phyloP scores from a whole-genome alignment of 2,329 filamentous ascomycete genomes.

The Cladosporium sp. region DNA sequence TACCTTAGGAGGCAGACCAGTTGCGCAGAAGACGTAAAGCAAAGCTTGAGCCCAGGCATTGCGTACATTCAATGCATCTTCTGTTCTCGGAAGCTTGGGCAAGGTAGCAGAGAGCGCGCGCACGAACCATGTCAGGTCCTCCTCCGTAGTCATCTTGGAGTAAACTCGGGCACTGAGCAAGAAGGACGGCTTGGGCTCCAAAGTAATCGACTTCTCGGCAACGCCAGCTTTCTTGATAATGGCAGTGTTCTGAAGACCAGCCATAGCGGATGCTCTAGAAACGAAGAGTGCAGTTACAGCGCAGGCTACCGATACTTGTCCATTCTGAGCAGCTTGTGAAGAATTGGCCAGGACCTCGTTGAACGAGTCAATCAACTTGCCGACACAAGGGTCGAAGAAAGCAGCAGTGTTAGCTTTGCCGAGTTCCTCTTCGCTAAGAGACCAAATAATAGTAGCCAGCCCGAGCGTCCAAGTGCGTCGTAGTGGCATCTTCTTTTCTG shows the following conservation, averaged over 20 bases:
- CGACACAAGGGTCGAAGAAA: slow-evolving; percentile 48
- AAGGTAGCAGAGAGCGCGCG: slow-evolving; percentile 64
- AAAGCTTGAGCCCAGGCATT: slow-evolving; percentile 72
- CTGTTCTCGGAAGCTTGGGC: slow-evolving; percentile 49
- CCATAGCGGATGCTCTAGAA: slow-evolving; percentile 49
- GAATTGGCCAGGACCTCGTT: slow-evolving; percentile 76
- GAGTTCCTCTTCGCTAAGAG: slow-evolving; percentile 46
- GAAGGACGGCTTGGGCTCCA: slow-evolving; percentile 81
- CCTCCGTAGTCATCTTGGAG: slow-evolving; percentile 67
- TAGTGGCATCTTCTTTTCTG: slow-evolving; percentile 76
- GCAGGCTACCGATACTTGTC: slow-evolving; percentile 74
- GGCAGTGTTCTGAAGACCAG: slow-evolving; percentile 51
- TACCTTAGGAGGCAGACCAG: slow-evolving; percentile 56
- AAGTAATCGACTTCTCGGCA: slow-evolving; percentile 60
- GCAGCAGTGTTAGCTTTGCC: slow-evolving; percentile 43
- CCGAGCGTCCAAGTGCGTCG: slow-evolving; percentile 77
- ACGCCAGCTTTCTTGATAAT: slow-evolving; percentile 61
- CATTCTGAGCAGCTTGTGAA: slow-evolving; percentile 72
- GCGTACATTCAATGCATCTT: slow-evolving; percentile 23
- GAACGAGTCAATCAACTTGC: slow-evolving; percentile 65
- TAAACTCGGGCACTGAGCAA: slow-evolving; percentile 81
- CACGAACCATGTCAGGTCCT: slow-evolving; percentile 75
- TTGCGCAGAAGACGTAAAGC: slow-evolving; percentile 70
- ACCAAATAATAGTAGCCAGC: slow-evolving; percentile 66
- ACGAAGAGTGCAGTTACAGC: slow-evolving; percentile 63